These are phyloP conservation scores for Takakia lepidozioides DNA, from an alignment of 225 moss, liverwort and hornwort genomes.

Conservation along the genomic window DNA sequence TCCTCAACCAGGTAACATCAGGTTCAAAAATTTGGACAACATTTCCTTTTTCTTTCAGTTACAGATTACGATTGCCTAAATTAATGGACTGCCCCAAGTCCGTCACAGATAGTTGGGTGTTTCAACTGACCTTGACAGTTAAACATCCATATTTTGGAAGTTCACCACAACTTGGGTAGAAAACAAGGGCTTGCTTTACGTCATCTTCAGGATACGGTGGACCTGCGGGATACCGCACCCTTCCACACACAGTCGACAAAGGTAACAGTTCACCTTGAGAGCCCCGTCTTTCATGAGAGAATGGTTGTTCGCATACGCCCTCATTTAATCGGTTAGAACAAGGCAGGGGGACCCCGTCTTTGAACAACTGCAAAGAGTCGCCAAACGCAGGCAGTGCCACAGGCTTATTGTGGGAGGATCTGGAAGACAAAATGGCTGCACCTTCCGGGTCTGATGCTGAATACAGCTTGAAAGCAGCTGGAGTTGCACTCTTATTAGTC, in stretches of 20 bases:
- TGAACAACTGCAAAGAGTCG: slow-evolving; percentile 58
- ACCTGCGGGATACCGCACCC: slow-evolving; percentile 32
- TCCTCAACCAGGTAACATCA: no score
- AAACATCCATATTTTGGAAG: slow-evolving; percentile 23
- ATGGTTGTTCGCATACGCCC: background rate
- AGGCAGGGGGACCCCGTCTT: slow-evolving; percentile 21
- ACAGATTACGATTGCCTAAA: no score
- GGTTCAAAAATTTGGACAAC: no score
- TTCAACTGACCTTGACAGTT: slow-evolving; percentile 15
- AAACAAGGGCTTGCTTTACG: slow-evolving; percentile 27
- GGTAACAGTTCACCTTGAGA: no score
- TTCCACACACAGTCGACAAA: slow-evolving; percentile 20
- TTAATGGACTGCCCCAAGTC: no score
- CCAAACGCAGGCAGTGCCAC: slow-evolving; percentile 30
- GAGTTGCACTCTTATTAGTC: slow-evolving; percentile 57
- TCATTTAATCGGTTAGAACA: slow-evolving; percentile 6
- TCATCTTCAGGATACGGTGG: slow-evolving; percentile 23
- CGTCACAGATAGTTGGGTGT: no score
- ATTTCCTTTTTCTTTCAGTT: no score
- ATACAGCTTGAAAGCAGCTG: slow-evolving; percentile 57
- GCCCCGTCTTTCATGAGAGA: background rate
- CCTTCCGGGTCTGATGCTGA: slow-evolving; percentile 35
- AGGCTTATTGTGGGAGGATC: slow-evolving; percentile 13
- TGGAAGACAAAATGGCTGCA: slow-evolving; percentile 19
- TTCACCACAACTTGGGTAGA: slow-evolving; percentile 24